phyloP scores from a whole-genome alignment of 805 yeast species.

The Candida sakaeoensis region DNA sequence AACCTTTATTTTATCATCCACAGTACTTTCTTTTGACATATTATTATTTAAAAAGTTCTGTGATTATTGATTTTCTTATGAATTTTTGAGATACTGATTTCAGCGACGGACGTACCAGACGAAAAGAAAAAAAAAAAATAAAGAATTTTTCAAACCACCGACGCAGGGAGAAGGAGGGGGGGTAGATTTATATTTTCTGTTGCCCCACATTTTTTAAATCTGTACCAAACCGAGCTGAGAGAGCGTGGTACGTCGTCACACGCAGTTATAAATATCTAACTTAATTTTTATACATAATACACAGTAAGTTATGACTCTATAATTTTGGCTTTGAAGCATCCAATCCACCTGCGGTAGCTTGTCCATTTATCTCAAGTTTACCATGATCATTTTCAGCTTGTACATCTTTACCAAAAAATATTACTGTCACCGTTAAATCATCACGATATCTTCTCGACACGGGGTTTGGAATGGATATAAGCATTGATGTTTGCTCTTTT shows the following conservation, averaged over 20 bases:
- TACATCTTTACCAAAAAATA: conserved; percentile 73
- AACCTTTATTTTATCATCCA: neutral
- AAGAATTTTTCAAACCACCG: neutral
- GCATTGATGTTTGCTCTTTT: conserved; percentile 80
- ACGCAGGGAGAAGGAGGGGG: no score
- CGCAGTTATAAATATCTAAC: neutral
- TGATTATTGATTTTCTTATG: neutral
- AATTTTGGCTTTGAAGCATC: conserved; percentile 45
- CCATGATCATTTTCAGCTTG: conserved; percentile 43
- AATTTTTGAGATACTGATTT: neutral
- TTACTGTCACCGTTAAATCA: conserved; percentile 93
- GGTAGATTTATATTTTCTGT: neutral
- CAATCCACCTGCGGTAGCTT: conserved; percentile 58
- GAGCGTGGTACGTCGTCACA: no score
- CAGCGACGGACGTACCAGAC: neutral
- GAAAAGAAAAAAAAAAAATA: neutral
- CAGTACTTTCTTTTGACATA: conserved; percentile 2
- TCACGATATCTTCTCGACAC: conserved; percentile 89
- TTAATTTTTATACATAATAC: neutral
- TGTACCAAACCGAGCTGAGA: neutral
- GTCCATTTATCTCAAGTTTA: conserved; percentile 50
- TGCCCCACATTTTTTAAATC: conserved; percentile 1
- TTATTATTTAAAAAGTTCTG: neutral
- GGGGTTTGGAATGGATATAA: conserved; percentile 89
- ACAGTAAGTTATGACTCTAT: conserved; percentile 16